These are phyloP conservation scores for Phytophthora parvispora DNA, from an alignment of 352 stramenopile species.

Conservation along the genomic window DNA sequence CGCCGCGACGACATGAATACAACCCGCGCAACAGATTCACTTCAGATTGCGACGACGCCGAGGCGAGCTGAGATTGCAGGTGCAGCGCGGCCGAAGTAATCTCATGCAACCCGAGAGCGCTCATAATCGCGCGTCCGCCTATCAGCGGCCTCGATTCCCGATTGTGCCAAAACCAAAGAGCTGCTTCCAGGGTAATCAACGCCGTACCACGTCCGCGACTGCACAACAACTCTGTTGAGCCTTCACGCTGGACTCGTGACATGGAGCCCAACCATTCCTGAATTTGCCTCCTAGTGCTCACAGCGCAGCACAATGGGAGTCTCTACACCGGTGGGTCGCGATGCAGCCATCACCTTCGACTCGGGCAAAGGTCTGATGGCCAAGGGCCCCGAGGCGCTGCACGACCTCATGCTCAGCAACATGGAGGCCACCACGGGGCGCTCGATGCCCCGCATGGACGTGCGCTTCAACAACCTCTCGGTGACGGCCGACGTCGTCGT, in stretches of 20 bases:
- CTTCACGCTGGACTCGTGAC: background rate
- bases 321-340: conserved; percentile 5
- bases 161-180: background rate
- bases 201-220: background rate
- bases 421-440: conserved; percentile 35
- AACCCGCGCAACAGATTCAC: background rate
- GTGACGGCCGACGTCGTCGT: conserved; percentile 42
- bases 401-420: conserved; percentile 34
- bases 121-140: background rate
- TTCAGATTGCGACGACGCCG: background rate
- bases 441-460: conserved; percentile 50
- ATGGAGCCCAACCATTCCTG: conserved; percentile 8
- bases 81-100: background rate
- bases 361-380: conserved; percentile 34
- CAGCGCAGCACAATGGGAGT: conserved; percentile 14
- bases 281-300: conserved; percentile 15
- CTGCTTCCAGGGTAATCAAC: background rate
- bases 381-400: conserved; percentile 41
- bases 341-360: conserved; percentile 20
- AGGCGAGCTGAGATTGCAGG: background rate
- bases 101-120: background rate
- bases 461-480: conserved; percentile 55
- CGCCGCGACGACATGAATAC: background rate
- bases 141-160: background rate
- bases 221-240: background rate